Base-by-base conservation (phyloP, 2,329 filamentous ascomycete genomes). In the Nemania bipapillata region DNA sequence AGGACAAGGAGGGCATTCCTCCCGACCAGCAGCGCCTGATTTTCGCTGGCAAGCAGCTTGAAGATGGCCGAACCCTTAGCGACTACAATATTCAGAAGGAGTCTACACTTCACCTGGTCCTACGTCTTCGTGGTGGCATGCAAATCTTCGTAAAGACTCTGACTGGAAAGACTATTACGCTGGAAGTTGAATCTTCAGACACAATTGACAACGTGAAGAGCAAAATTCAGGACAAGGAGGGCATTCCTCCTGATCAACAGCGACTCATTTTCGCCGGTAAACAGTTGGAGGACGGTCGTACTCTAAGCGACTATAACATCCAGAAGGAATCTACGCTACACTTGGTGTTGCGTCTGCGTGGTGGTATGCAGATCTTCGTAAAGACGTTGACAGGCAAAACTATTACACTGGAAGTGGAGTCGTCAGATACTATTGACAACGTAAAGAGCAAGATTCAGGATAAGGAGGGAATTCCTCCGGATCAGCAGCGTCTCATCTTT, bases 21-120 rank as follows among this genome's bases (percentile, higher is more conserved):
- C 94, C 94, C 11, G 94, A 97, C 79, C 94, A 98, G 83, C 94
- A 97, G 85, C 95, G 94, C 76, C 82, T 97, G 74, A 97, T 97
- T 81, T 97, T 97, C 75, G 94, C 94, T 52, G 95, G 94, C 65
- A 97, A 97, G 87, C 94, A 97, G 81, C 89, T 97, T 3, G 95
- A 98, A 82, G 95, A 98, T 75, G 94, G 95, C 71, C 93, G 94
- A 62, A 97, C 94, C 30, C 86, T 97, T 0, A 91, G 88, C 70
- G 94, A 97, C 81, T 97, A 97, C 88, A 97, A 97, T 84, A 97
- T 97, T 61, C 94, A 97, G 83, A 97, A 97, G 86, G 93, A 97
- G 80, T 92, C 88, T 0, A 96, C 92, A 1, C 90, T 96, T 1
- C 93, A 96, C 78, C 84, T 96, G 57, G 93, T 96, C 69, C 91